Conservation (phyloP, 352 stramenopile genomes). For the Pythium angustatum region DNA sequence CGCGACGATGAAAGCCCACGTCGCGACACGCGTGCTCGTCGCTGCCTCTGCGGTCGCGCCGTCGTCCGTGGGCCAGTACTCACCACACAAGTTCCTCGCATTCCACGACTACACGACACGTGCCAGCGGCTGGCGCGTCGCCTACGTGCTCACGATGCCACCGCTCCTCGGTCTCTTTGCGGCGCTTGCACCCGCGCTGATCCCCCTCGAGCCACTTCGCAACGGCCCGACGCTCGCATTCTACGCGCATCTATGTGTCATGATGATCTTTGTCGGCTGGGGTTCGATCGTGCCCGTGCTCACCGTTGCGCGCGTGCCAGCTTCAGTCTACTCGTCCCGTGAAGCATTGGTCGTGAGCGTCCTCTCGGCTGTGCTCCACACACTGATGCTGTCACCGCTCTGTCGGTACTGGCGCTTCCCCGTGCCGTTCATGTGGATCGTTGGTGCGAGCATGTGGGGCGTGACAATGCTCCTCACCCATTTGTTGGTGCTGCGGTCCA, state of each 20-base stretch:
- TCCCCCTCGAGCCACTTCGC: neutral
- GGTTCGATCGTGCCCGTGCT: neutral
- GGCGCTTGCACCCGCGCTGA: neutral
- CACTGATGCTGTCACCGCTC: neutral
- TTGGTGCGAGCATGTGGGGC: neutral
- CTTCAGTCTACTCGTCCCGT: neutral
- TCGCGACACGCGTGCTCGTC: neutral
- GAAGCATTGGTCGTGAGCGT: neutral
- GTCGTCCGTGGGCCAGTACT: neutral
- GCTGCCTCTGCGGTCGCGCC: neutral
- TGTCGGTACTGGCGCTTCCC: conserved; percentile 3
- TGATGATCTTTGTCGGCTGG: neutral
- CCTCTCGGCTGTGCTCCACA: neutral
- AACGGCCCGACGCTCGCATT: neutral
- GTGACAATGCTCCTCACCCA: neutral
- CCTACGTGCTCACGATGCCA: neutral
- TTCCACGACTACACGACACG: neutral
- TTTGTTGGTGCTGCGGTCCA: conserved; percentile 3
- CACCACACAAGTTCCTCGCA: neutral
- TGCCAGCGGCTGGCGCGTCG: neutral
- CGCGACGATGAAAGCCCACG: neutral
- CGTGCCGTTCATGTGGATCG: conserved; percentile 3
- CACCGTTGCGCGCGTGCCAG: neutral
- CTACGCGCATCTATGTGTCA: neutral
- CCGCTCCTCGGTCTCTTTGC: neutral